Evolutionary conservation across 2,329 filamentous ascomycete species (phyloP).

Genomic region (Teratosphaeria gauchensis): DNA sequence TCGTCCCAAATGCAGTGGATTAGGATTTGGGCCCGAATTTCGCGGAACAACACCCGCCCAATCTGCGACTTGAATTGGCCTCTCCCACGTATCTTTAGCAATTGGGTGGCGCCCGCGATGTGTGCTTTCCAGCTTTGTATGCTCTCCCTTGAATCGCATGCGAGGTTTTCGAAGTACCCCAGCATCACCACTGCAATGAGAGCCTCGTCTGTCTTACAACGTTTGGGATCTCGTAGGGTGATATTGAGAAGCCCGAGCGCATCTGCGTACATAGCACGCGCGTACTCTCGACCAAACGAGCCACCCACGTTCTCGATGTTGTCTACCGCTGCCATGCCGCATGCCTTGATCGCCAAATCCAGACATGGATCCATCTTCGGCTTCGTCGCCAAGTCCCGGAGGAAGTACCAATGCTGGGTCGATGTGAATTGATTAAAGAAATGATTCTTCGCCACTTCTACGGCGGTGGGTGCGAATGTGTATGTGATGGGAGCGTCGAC

Average conservation of each 20-base stretch:
- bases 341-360: conserved; percentile 20
- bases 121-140: conserved; percentile 31
- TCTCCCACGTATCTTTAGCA: conserved; percentile 25
- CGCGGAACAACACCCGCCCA: conserved; percentile 21
- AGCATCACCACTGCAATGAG: conserved; percentile 28
- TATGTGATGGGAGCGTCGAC: background rate
- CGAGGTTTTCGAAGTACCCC: conserved; percentile 29
- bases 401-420: conserved; percentile 19
- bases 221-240: conserved; percentile 21
- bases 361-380: conserved; percentile 16
- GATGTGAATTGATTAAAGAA: conserved; percentile 24
- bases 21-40: conserved; percentile 18
- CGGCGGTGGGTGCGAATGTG: conserved; percentile 9
- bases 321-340: conserved; percentile 22
- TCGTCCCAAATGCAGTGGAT: conserved; percentile 24
- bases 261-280: conserved; percentile 16
- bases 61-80: conserved; percentile 17
- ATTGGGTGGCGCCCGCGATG: conserved; percentile 26
- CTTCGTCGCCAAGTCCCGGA: conserved; percentile 10
- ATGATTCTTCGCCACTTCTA: conserved; percentile 21
- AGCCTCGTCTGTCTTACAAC: conserved; percentile 23
- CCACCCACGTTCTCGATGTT: conserved; percentile 15
- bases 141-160: conserved; percentile 21
- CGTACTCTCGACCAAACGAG: conserved; percentile 14
- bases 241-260: conserved; percentile 26